phyloP scores from a whole-genome alignment of 208 protist species.

The Zelonia costaricensis region DNA sequence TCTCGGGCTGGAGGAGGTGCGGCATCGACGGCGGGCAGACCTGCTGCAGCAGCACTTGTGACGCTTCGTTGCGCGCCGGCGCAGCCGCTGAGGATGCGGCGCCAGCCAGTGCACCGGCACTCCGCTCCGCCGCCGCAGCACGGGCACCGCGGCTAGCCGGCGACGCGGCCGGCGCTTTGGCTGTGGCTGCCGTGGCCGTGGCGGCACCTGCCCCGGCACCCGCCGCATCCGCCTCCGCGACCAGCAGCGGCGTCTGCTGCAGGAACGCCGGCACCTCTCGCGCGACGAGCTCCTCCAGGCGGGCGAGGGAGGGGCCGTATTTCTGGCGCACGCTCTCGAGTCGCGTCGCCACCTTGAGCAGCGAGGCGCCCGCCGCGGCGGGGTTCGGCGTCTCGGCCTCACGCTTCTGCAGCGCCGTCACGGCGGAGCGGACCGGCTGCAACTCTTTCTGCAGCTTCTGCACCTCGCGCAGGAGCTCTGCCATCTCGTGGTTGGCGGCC shows the following conservation, averaged over 20 bases:
- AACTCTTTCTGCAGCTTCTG: constrained; percentile 83
- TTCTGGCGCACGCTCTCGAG: constrained; percentile 50
- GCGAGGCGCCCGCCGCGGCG: constrained; percentile 61
- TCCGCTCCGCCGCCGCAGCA: too few relatives aligned
- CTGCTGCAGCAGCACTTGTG: constrained; percentile 31
- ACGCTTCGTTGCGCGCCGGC: constrained; percentile 13
- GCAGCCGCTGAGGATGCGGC: not conserved
- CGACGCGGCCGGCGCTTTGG: not conserved
- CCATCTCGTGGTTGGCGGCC: constrained; percentile 42
- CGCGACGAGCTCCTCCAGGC: constrained; percentile 34
- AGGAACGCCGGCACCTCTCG: constrained; percentile 51
- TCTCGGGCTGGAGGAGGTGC: constrained; percentile 47
- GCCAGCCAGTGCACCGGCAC: not conserved
- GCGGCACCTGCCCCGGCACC: too few relatives aligned
- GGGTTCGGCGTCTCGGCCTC: constrained; percentile 54
- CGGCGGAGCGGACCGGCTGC: constrained; percentile 70
- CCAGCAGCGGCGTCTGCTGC: constrained; percentile 44
- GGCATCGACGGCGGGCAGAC: constrained; percentile 65
- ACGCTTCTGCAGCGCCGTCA: constrained; percentile 64
- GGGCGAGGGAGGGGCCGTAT: constrained; percentile 47
- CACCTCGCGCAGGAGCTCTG: constrained; percentile 66
- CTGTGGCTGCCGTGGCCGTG: not conserved
- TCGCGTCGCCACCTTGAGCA: constrained; percentile 68
- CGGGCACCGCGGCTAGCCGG: not conserved
- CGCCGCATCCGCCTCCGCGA: constrained; percentile 4